A percentile compares a stretch with the other conserved stretches of the same genome.
Evolutionary conservation across 768 basidiomycete species (phyloP).

Genomic region (Pisolithus orientalis): DNA sequence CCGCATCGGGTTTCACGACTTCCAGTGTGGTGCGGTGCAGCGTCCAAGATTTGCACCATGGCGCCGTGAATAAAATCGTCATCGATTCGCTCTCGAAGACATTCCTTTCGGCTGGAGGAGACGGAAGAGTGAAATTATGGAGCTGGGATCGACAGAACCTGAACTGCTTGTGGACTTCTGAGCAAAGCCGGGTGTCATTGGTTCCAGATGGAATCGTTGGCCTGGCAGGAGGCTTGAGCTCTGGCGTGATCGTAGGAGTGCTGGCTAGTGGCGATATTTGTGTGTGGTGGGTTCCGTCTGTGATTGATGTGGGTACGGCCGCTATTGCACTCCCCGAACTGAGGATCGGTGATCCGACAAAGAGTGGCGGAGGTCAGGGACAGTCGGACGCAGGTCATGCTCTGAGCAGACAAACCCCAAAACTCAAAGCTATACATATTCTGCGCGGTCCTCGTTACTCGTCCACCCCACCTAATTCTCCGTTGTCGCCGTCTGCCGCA

Average conservation of each 20-base stretch:
- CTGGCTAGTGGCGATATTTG: constrained; percentile 51
- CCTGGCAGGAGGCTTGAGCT: constrained; percentile 38
- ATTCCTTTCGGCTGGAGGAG: constrained; percentile 50
- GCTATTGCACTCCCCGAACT: constrained; percentile 21
- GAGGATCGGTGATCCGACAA: constrained; percentile 32
- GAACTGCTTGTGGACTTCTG: constrained; percentile 60
- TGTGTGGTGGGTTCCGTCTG: constrained; percentile 45
- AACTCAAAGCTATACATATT: too few species aligned
- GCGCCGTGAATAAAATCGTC: constrained; percentile 46
- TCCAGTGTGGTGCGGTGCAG: constrained; percentile 43
- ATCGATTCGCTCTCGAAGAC: constrained; percentile 38
- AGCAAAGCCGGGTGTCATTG: constrained; percentile 26
- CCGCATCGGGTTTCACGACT: constrained; percentile 27
- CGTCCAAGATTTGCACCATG: constrained; percentile 59
- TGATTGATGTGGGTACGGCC: constrained; percentile 13
- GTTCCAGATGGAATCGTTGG: constrained; percentile 46
- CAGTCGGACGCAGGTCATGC: too few species aligned
- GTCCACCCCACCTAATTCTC: too few species aligned
- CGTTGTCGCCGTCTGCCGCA: too few species aligned
- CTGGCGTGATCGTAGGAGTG: constrained; percentile 44
- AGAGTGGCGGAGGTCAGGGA: constrained; percentile 1
- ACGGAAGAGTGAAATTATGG: constrained; percentile 75
- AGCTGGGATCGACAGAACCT: constrained; percentile 38
- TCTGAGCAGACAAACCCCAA: too few species aligned
- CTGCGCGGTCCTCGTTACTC: too few species aligned